A percentile compares a stretch with the other conserved stretches of the same genome.
Evolutionary conservation across 768 basidiomycete species (phyloP).

Genomic region (Collybiopsis confluens): DNA sequence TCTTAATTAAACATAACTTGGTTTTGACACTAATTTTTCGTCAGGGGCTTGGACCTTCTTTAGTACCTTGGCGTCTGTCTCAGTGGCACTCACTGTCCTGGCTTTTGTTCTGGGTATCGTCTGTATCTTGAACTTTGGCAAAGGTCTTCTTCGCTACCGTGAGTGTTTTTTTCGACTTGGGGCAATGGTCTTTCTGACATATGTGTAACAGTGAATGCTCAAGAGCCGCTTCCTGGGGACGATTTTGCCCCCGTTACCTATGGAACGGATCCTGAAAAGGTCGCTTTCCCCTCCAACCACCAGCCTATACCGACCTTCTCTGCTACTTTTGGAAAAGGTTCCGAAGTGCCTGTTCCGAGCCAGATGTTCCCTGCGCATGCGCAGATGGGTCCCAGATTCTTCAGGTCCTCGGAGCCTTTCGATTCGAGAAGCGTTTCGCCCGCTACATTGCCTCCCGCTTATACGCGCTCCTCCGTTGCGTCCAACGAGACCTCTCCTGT

Average conservation of each 20-base stretch:
- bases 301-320: slow-evolving; percentile 54
- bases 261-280: slow-evolving; percentile 45
- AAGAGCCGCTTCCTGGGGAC: slow-evolving; percentile 45
- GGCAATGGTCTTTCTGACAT: slow-evolving; percentile 8
- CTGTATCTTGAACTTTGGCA: slow-evolving; percentile 74
- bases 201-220: slow-evolving; percentile 42
- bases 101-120: slow-evolving; percentile 59
- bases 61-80: slow-evolving; percentile 52
- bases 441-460: slow-evolving; percentile 29
- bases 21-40: neutral
- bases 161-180: slow-evolving; percentile 25
- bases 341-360: slow-evolving; percentile 30
- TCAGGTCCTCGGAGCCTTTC: slow-evolving; percentile 38
- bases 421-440: slow-evolving; percentile 23
- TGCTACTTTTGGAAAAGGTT: slow-evolving; percentile 27
- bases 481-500: slow-evolving; percentile 26
- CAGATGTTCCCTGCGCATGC: slow-evolving; percentile 35
- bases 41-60: slow-evolving; percentile 67
- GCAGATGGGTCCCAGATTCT: slow-evolving; percentile 46
- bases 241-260: slow-evolving; percentile 30
- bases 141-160: slow-evolving; percentile 67
- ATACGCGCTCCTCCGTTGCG: slow-evolving; percentile 26
- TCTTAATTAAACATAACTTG: neutral
- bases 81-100: slow-evolving; percentile 51
- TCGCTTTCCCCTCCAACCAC: slow-evolving; percentile 56